These are phyloP conservation scores for Microbotryum intermedium DNA, from an alignment of 1,284 basidiomycete species.

Conservation along the genomic window DNA sequence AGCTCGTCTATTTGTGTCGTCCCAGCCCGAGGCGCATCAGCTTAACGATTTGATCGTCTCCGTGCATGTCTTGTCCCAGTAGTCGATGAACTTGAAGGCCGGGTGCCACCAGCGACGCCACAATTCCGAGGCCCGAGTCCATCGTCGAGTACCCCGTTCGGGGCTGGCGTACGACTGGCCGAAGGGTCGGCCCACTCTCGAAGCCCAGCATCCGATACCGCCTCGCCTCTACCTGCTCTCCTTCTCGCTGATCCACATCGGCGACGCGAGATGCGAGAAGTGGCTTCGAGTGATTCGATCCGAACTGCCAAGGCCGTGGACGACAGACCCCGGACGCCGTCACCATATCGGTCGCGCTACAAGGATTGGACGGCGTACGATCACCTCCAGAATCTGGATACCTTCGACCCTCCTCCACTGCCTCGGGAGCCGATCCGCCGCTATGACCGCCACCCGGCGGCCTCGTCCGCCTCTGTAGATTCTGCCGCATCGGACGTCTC, in stretches of 20 bases:
- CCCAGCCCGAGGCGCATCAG: too few species aligned
- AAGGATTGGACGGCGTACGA: constrained; percentile 18
- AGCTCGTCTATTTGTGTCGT: neutral
- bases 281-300: constrained; percentile 30
- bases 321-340: neutral
- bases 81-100: constrained; percentile 10
- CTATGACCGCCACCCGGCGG: constrained; percentile 15
- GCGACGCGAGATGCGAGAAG: constrained; percentile 17
- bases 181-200: neutral
- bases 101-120: neutral
- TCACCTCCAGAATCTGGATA: constrained; percentile 3
- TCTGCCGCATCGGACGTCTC: constrained; percentile 17
- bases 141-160: constrained; percentile 2
- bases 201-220: neutral
- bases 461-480: constrained; percentile 15
- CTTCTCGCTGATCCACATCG: neutral
- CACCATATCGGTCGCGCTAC: constrained; percentile 4
- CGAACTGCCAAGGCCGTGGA: constrained; percentile 22
- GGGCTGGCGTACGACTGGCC: constrained; percentile 7
- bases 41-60: neutral
- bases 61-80: constrained; percentile 3
- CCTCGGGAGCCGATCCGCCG: constrained; percentile 2
- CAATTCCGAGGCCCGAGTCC: neutral
- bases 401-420: neutral
- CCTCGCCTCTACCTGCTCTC: neutral